Evolutionary conservation across 192 early-diverging fungal genomes (phyloP).

Genomic region (Piromyces finnis): DNA sequence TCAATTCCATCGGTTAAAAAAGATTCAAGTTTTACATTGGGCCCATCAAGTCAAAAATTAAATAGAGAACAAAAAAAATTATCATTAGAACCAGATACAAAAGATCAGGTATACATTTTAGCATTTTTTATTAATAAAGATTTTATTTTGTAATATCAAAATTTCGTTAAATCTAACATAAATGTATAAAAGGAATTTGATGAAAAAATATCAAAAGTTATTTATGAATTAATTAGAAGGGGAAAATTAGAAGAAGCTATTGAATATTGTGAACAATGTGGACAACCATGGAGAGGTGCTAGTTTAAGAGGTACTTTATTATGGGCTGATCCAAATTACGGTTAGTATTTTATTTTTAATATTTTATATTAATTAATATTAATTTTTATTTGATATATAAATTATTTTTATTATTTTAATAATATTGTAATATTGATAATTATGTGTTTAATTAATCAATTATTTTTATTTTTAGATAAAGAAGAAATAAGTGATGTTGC

Average conservation of each 20-base stretch:
- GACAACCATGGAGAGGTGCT: slow-evolving; percentile 67
- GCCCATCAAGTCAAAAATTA: not conserved
- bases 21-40: not conserved
- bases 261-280: slow-evolving; percentile 49
- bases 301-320: slow-evolving; percentile 45
- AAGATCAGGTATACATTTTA: not conserved
- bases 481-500: slow-evolving; percentile 9
- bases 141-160: too few species aligned
- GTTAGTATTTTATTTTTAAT: slow-evolving; percentile 14
- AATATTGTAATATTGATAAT: too few species aligned
- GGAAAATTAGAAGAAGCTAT: slow-evolving; percentile 45
- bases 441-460: too few species aligned
- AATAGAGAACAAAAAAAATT: not conserved
- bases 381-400: too few species aligned
- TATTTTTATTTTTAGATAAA: not conserved
- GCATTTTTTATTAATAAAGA: too few species aligned
- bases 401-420: too few species aligned
- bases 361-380: not conserved
- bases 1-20: not conserved
- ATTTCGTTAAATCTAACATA: too few species aligned
- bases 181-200: slow-evolving; percentile 8
- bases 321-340: slow-evolving; percentile 23
- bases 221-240: slow-evolving; percentile 61
- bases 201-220: slow-evolving; percentile 31
- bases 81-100: not conserved